A percentile compares a stretch with the other conserved stretches of the same genome.
Evolutionary conservation across 1,284 basidiomycete genomes (phyloP).

Genomic region (Ceratobasidium papillatum): DNA sequence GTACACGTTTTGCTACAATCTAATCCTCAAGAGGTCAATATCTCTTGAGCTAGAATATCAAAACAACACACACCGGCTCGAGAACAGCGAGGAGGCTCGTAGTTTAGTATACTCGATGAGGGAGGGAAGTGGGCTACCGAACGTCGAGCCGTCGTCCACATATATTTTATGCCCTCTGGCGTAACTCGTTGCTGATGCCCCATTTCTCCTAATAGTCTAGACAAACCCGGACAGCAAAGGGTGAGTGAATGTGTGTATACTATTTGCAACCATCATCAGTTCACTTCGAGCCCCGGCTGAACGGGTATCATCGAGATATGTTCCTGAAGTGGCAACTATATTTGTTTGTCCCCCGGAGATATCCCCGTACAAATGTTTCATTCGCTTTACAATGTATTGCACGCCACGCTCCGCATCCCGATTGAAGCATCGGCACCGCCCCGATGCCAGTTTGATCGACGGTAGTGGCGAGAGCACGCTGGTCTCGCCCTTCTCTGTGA

Average conservation of each 20-base stretch:
- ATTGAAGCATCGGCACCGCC: background rate
- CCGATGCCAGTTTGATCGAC: conserved; percentile 12
- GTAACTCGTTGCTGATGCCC: background rate
- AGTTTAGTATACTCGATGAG: conserved; percentile 23
- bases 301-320: background rate
- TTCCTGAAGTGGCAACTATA: background rate
- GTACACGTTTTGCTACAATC: background rate
- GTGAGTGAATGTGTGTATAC: background rate
- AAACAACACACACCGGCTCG: background rate
- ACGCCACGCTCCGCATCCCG: conserved; percentile 1
- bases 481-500: background rate
- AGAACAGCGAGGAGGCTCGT: background rate
- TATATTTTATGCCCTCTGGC: conserved; percentile 1
- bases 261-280: conserved; percentile 2
- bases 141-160: background rate
- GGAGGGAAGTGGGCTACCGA: conserved; percentile 14
- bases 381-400: background rate
- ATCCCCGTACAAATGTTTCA: background rate
- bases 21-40: background rate
- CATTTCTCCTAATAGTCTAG: conserved; percentile 35
- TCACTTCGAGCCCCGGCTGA: background rate
- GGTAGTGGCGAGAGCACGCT: background rate
- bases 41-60: background rate
- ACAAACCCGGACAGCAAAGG: conserved; percentile 4
- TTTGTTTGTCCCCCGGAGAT: background rate